Conservation (phyloP, 495 filamentous ascomycete genomes). For the Penicillium dipodomyicola region DNA sequence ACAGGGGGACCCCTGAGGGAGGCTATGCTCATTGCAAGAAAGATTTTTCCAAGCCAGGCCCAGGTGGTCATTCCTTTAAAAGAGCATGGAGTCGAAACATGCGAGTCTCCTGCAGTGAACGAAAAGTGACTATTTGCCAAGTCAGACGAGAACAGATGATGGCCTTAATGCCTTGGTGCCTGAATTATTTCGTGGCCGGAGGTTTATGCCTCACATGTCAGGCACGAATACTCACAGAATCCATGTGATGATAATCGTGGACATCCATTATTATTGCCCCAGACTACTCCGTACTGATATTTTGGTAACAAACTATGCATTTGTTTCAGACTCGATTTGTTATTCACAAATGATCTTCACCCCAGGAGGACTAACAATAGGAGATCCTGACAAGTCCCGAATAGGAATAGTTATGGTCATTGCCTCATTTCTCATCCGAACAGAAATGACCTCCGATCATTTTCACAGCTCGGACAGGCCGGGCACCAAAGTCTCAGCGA, state of each 20-base stretch:
- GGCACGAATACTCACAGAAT: background rate
- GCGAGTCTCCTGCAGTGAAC: background rate
- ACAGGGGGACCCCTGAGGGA: background rate
- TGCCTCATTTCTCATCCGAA: background rate
- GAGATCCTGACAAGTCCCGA: background rate
- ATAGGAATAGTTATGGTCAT: background rate
- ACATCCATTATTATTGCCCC: background rate
- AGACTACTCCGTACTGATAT: background rate
- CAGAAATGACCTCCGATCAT: background rate
- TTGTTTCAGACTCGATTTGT: background rate
- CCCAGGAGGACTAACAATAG: background rate
- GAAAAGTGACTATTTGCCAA: background rate
- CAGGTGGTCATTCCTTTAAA: background rate
- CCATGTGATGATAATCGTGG: background rate
- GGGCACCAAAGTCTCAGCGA: background rate
- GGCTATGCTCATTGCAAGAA: background rate
- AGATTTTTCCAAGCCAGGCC: background rate
- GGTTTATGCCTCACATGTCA: too few species aligned
- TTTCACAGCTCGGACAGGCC: background rate
- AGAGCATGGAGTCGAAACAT: background rate
- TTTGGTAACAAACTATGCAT: background rate
- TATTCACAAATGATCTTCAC: background rate
- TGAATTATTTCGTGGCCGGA: too few species aligned
- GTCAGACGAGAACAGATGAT: too few species aligned
- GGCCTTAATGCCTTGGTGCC: too few species aligned